phyloP scores from a whole-genome alignment of 345 rosid species.

The Camelina laxa region DNA sequence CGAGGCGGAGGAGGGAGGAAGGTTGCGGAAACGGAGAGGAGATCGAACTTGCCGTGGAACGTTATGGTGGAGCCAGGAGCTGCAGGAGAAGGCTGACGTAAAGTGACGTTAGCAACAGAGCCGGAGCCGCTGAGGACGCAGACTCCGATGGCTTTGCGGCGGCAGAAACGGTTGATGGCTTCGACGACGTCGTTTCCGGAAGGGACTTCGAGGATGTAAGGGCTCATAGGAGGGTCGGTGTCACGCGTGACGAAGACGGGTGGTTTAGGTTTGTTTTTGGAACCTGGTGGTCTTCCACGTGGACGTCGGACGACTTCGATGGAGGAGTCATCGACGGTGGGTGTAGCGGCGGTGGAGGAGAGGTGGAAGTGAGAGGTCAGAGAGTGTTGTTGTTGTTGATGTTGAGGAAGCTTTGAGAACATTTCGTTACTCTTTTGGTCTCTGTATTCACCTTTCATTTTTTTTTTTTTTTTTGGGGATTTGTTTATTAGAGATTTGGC shows the following conservation, averaged over 20 bases:
- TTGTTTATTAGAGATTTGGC: conserved; percentile 17
- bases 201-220: conserved; percentile 84
- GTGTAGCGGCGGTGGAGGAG: conserved; percentile 40
- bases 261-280: conserved; percentile 84
- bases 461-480: conserved; percentile 24
- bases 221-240: conserved; percentile 76
- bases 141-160: conserved; percentile 61
- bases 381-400: conserved; percentile 43
- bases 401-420: conserved; percentile 66
- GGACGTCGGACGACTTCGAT: conserved; percentile 84
- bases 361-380: conserved; percentile 58
- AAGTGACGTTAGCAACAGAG: conserved; percentile 79
- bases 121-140: conserved; percentile 86
- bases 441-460: conserved; percentile 73
- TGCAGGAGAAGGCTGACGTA: conserved; percentile 81
- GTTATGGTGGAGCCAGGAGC: conserved; percentile 77
- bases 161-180: conserved; percentile 67
- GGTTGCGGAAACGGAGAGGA: conserved; percentile 85
- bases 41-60: conserved; percentile 88
- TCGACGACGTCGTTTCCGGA: conserved; percentile 77
- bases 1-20: conserved; percentile 59
- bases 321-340: conserved; percentile 60
- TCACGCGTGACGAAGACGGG: conserved; percentile 68
- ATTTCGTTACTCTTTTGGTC: conserved; percentile 51
- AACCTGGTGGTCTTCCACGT: conserved; percentile 89